Conservation (phyloP, 2,329 filamentous ascomycete genomes). For the Biscogniauxia mediterranea region DNA sequence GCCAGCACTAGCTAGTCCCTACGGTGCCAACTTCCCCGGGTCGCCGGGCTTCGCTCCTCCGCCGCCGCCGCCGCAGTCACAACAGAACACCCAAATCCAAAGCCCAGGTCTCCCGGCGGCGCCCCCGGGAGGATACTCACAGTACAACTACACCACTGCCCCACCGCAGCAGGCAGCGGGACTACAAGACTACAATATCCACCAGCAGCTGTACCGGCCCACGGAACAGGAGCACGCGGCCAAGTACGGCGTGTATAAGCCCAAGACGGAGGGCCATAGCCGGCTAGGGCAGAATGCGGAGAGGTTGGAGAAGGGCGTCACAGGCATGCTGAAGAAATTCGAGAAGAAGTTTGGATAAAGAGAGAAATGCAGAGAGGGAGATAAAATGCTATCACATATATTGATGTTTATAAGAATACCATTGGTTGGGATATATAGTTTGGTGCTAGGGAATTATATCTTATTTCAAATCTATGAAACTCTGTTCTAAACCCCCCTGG, state of each 20-base stretch:
- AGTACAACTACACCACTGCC: slow-evolving; percentile 44
- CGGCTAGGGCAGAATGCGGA: slow-evolving; percentile 65
- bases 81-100: slow-evolving; percentile 25
- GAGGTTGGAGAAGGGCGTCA: slow-evolving; percentile 66
- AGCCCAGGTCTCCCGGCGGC: slow-evolving; percentile 39
- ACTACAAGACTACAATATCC: slow-evolving; percentile 53
- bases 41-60: slow-evolving; percentile 44
- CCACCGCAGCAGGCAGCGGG: slow-evolving; percentile 10
- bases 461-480: too few relatives aligned
- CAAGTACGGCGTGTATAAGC: slow-evolving; percentile 39
- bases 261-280: slow-evolving; percentile 42
- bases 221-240: slow-evolving; percentile 56
- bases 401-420: too few relatives aligned
- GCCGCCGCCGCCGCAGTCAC: slow-evolving; percentile 29
- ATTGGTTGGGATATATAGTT: too few relatives aligned
- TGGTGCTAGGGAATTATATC: too few relatives aligned
- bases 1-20: slow-evolving; percentile 42
- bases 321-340: slow-evolving; percentile 72
- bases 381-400: too few relatives aligned
- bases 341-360: slow-evolving; percentile 69
- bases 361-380: too few relatives aligned
- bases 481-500: too few relatives aligned
- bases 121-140: slow-evolving; percentile 55
- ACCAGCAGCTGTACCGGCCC: slow-evolving; percentile 69
- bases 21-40: slow-evolving; percentile 44